Base-by-base conservation (phyloP, 148 eudicot species). In the Heliamphora exappendiculata region DNA sequence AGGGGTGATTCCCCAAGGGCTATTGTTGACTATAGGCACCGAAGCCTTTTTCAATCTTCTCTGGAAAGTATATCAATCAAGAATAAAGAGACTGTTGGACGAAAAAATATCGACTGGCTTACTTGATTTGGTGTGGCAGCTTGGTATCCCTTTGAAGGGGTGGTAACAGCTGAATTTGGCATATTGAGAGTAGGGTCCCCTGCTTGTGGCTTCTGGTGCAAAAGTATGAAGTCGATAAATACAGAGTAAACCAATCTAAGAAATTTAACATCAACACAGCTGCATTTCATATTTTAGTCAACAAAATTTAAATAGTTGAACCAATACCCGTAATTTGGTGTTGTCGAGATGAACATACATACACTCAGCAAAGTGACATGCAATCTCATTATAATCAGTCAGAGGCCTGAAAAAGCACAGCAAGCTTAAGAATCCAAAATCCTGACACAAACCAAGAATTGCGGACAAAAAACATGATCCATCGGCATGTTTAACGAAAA, bases 361-460 rank as follows among this genome's bases (percentile, higher is more conserved):
- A 77, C 97, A 92, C 83, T 92, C 97, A 74, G 86, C 67, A 81
- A 88, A 94, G 84, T 94, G 98, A 85, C 72, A 84, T 31, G 93
- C 70, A 59, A 94, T 78, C 84, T 94, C 98, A 79, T 92, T 88
- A 78, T 78, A 92, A 79, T 94, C 93, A 44, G 78, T 84, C 77
- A 94, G 76, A 72, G 97, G 97, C 90, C 98, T 94, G 91, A 76
- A 82, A 77, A 66, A 75, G 2, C 67, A 7, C 49, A 39, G 34
- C 34, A 78, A 72, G 29, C 14, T 67, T 33, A 54, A 49, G 75
- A 60, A 72, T 20, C n/a, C 33, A 73, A 71, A 49, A 75, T 57
- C 29, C 28, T 20, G 13, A 78, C 19, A 47, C 10, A 51, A 41
- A 65, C 53, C 3, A 37, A 78, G 17, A 33, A 34, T 13, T 67